Evolutionary conservation across 1,139 yeast species (phyloP).

Genomic region (Pichia sp.): DNA sequence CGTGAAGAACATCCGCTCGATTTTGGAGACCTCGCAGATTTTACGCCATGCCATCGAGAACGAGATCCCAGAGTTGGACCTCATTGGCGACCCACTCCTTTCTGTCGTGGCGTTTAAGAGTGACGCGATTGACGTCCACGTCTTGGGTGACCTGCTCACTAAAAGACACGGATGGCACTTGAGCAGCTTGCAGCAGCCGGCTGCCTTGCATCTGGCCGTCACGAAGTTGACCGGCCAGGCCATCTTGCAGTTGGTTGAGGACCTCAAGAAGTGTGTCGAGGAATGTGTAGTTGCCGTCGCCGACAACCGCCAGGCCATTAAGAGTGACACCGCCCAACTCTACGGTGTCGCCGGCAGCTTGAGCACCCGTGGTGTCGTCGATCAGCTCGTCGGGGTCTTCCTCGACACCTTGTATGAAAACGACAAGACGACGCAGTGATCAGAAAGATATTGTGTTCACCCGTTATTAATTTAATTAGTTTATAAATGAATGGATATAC

Average conservation of each 20-base stretch:
- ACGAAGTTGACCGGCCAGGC: conserved; percentile 66
- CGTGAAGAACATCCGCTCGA: conserved; percentile 56
- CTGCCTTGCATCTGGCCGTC: conserved; percentile 86
- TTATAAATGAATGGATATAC: not conserved
- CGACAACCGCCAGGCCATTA: conserved; percentile 32
- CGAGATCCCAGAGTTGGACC: conserved; percentile 50
- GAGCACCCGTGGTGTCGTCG: conserved; percentile 80
- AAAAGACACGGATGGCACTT: conserved; percentile 79
- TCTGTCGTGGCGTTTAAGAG: conserved; percentile 80
- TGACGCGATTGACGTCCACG: conserved; percentile 58
- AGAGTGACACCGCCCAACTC: conserved; percentile 73
- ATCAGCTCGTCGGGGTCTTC: conserved; percentile 69
- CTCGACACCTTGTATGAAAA: conserved; percentile 69
- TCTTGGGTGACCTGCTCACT: conserved; percentile 63
- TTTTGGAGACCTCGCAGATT: conserved; percentile 59
- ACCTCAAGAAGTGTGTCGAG: conserved; percentile 46
- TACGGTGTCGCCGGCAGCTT: conserved; percentile 96
- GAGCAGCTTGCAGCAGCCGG: conserved; percentile 78
- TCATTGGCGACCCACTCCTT: conserved; percentile 80
- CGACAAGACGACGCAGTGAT: conserved; percentile 14
- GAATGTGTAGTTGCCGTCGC: conserved; percentile 27
- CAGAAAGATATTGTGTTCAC: not conserved
- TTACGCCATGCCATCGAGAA: conserved; percentile 46
- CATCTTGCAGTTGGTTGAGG: conserved; percentile 56
- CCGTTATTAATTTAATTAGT: not conserved